These are phyloP conservation scores for Serendipita sp. DNA, from an alignment of 768 basidiomycete species.

Conservation along the genomic window DNA sequence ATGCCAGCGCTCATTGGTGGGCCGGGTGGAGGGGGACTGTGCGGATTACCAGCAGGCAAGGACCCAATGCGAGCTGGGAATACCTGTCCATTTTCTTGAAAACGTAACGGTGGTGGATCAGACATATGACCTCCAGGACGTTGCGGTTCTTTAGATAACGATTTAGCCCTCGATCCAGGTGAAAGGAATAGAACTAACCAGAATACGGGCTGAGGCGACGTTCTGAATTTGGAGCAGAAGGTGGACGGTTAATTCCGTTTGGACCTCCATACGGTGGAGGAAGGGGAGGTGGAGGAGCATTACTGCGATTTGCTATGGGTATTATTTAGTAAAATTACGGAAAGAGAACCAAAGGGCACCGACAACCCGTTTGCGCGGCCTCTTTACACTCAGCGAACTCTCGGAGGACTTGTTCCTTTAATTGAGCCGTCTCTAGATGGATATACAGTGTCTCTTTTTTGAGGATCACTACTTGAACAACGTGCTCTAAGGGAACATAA, in stretches of 20 bases:
- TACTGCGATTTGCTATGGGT: not conserved
- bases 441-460: slow-evolving; percentile 68
- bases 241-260: not conserved
- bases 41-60: not conserved
- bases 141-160: not conserved
- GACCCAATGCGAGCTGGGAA: not conserved
- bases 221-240: not conserved
- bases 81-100: not conserved
- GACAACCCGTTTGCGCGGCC: not conserved
- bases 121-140: not conserved
- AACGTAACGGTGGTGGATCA: not conserved
- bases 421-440: slow-evolving; percentile 37
- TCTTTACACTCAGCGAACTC: slow-evolving; percentile 56
- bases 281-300: not conserved
- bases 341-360: not conserved
- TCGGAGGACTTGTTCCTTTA: slow-evolving; percentile 43
- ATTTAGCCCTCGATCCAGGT: not conserved
- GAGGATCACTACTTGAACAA: slow-evolving; percentile 67
- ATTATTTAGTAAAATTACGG: not conserved
- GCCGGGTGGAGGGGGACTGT: not conserved
- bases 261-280: slow-evolving; percentile 1
- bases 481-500: slow-evolving; percentile 36
- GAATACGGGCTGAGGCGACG: not conserved
- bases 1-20: not conserved
- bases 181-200: not conserved